phyloP scores from a whole-genome alignment of 2,329 filamentous ascomycete genomes.

The Didymella pomorum region DNA sequence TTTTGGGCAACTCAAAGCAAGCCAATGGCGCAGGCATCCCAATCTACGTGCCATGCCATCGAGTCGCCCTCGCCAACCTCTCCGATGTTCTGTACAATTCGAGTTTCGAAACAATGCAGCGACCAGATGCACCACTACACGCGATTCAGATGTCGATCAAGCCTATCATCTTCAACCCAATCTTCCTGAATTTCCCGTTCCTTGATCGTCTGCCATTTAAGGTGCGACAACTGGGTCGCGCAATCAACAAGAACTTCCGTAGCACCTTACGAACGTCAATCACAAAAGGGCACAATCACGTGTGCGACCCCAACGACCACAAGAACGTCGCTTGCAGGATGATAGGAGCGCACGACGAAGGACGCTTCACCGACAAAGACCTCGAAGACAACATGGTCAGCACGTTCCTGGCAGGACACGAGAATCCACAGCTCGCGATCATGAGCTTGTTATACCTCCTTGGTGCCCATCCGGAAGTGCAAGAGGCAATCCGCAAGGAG shows the following conservation, averaged over 20 bases:
- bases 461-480: conserved; percentile 28
- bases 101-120: conserved; percentile 38
- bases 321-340: conserved; percentile 33
- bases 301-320: conserved; percentile 33
- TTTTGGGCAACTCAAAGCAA: conserved; percentile 40
- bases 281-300: conserved; percentile 34
- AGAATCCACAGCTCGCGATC: conserved; percentile 37
- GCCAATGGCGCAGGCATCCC: conserved; percentile 30
- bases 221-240: conserved; percentile 30
- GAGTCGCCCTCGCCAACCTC: conserved; percentile 51
- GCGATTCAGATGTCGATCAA: conserved; percentile 37
- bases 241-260: conserved; percentile 32
- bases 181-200: conserved; percentile 40
- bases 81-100: conserved; percentile 44
- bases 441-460: conserved; percentile 40
- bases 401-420: conserved; percentile 40
- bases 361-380: conserved; percentile 34
- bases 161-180: conserved; percentile 37
- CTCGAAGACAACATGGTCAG: conserved; percentile 39
- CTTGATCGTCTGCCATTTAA: conserved; percentile 34
- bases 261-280: conserved; percentile 31
- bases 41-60: conserved; percentile 48
- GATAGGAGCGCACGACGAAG: conserved; percentile 33
- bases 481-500: conserved; percentile 33
- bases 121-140: conserved; percentile 30